These are phyloP conservation scores for Wickerhamomyces chambardii DNA, from an alignment of 805 yeast genomes.

Conservation along the genomic window DNA sequence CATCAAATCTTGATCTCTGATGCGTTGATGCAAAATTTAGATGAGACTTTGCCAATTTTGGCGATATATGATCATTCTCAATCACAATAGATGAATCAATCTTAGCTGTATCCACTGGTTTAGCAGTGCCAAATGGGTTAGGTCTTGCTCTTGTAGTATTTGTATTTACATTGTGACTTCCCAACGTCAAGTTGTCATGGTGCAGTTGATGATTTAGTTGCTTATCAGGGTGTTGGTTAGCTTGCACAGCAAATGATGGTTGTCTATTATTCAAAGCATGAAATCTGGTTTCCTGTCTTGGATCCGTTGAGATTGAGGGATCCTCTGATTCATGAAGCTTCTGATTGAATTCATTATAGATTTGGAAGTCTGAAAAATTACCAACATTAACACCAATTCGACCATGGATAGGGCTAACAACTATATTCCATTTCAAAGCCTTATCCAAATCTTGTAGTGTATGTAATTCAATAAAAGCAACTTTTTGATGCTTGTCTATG, in stretches of 20 bases:
- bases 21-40: constrained; percentile 17
- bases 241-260: too few species aligned
- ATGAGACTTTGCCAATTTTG: constrained; percentile 1
- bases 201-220: neutral
- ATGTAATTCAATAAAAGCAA: constrained; percentile 55
- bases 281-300: neutral
- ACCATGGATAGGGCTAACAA: constrained; percentile 32
- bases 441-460: constrained; percentile 43
- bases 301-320: constrained; percentile 9
- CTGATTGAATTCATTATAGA: constrained; percentile 14
- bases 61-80: neutral
- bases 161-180: too few species aligned
- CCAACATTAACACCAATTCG: constrained; percentile 19
- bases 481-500: constrained; percentile 32
- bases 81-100: too few species aligned
- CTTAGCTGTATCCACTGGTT: constrained; percentile 61
- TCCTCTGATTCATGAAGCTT: constrained; percentile 12
- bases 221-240: too few species aligned
- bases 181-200: neutral
- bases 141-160: constrained; percentile 22
- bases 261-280: too few species aligned
- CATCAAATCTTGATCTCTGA: neutral
- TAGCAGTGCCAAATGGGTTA: constrained; percentile 80
- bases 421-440: constrained; percentile 45
- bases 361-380: constrained; percentile 15